Evolutionary conservation across 352 stramenopile species (phyloP), one percentile per base, ranked within the genome.

Genomic region (Phytophthora cryptogea): DNA sequence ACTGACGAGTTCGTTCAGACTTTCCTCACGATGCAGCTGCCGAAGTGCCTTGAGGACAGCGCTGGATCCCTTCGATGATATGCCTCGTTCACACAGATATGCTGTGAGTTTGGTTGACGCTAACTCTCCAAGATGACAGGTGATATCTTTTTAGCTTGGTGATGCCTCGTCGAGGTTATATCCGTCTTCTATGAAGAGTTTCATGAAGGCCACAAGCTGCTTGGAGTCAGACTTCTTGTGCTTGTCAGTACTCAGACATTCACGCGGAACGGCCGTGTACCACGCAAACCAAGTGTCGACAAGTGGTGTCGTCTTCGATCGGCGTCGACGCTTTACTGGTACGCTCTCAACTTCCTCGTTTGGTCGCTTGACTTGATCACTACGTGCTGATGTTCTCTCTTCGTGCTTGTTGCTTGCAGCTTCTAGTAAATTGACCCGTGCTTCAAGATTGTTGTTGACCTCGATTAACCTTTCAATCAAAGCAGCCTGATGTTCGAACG

Each of bases 391-490:
- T 40, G 35, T 40, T 40, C 17, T 40, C 1, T 6, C 14, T 40
- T 40, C 33, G 14, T 5, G 8, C 6, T 39, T 39, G 33, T 4
- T 39, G 33, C 33, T 11, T 39, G 11, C 33, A 39, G 33, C 8
- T 39, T 39, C 33, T 16, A 39, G 8, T 10, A 10, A 39, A 11
- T 39, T 39, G 33, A 39, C 33, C 14, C 33, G 33, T n/a, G 11
- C 33, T 4, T 39, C 33, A 10, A 39, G 33, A 10, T 10, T 16
- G 14, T 10, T 5, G 8, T 39, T 39, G 33, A 39, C 33, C 33
- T 39, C 33, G 33, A 39, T 39, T 40, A 40, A 40, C 35, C 1
- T 40, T 40, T 40, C 35, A 40, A 40, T 17, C 35, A 40, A 40
- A 6, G 35, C 14, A 40, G 35, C 17, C 10, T 40, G 35, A 40